phyloP scores from a whole-genome alignment of 2,329 filamentous ascomycete genomes.

The Endocalyx cinctus region DNA sequence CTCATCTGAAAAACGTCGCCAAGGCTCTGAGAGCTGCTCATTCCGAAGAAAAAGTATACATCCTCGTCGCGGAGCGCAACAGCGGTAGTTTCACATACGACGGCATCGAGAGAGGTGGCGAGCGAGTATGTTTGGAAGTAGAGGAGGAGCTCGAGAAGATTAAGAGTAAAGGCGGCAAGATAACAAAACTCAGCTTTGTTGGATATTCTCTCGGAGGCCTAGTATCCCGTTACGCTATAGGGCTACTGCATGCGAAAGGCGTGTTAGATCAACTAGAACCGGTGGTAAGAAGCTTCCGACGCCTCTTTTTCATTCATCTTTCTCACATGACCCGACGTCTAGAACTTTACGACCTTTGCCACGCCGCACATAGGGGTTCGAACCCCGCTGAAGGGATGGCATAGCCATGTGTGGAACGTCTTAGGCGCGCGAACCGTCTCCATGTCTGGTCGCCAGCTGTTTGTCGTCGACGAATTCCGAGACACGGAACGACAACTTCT shows the following conservation, averaged over 20 bases:
- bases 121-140: conserved; percentile 63
- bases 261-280: conserved; percentile 76
- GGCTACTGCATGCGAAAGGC: conserved; percentile 75
- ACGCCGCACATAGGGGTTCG: conserved; percentile 77
- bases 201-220: conserved; percentile 90
- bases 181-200: conserved; percentile 78
- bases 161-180: conserved; percentile 59
- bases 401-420: conserved; percentile 72
- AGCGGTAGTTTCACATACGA: conserved; percentile 68
- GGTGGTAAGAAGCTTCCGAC: conserved; percentile 45
- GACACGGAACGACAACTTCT: conserved; percentile 78
- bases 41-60: conserved; percentile 59
- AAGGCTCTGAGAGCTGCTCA: conserved; percentile 59
- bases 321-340: conserved; percentile 6
- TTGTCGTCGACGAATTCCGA: conserved; percentile 80
- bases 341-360: conserved; percentile 93
- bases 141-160: conserved; percentile 57
- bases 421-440: conserved; percentile 77
- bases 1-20: conserved; percentile 65
- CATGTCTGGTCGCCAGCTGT: conserved; percentile 80
- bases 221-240: conserved; percentile 80
- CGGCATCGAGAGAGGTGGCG: conserved; percentile 63
- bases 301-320: neutral
- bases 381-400: conserved; percentile 61
- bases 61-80: conserved; percentile 70